Evolutionary conservation across 768 basidiomycete genomes (phyloP), one percentile per base, ranked within the genome.

Genomic region (Boletus pseudo-olivaceus): DNA sequence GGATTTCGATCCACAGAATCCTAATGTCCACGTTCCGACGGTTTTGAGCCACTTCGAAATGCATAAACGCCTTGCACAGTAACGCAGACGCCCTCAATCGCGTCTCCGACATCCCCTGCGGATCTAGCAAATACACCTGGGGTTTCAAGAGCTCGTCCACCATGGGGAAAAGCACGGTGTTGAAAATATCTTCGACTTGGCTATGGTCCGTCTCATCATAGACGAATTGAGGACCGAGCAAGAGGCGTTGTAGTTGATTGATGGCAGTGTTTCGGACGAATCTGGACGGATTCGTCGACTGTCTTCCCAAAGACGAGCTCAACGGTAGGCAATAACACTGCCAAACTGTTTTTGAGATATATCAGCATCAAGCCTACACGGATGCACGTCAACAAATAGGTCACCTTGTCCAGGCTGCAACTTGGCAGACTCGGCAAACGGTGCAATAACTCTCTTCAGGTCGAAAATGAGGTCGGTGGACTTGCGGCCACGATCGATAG

Each of bases 51-150:
- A 93, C 77, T 58, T 93, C 88, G 54, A 93, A 89, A 62, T 96
- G 93, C 81, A 98, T 88, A 74, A 99, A 98, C 11, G 85, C 83
- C 74, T 97, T 97, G 80, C 94, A 97, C 33, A 97, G 76, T 52
- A 98, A 73, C n/a, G 88, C 90, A 29, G 87, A 88, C 5, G 90
- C 94, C 29, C 91, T 81, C 33, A 98, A 68, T 4, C 96, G 82
- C 8, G 92, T 95, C 73, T 98, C 96, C 4, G 88, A 82, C 84
- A 98, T 90, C 29, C 92, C 93, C 59, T 82, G 77, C 0, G 90
- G 88, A 67, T 97, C 95, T 23, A 85, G 78, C 47, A 81, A 74
- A 67, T 85, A 84, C 17, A 89, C 82, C 55, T 93, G 86, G 0
- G 90, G 87, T 62, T 89, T 91, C 58, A 98, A 74, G 17, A 99